Evolutionary conservation across 345 rosid genomes (phyloP), one percentile per base, ranked within the genome.

Genomic region (Eucalyptus regnans): DNA sequence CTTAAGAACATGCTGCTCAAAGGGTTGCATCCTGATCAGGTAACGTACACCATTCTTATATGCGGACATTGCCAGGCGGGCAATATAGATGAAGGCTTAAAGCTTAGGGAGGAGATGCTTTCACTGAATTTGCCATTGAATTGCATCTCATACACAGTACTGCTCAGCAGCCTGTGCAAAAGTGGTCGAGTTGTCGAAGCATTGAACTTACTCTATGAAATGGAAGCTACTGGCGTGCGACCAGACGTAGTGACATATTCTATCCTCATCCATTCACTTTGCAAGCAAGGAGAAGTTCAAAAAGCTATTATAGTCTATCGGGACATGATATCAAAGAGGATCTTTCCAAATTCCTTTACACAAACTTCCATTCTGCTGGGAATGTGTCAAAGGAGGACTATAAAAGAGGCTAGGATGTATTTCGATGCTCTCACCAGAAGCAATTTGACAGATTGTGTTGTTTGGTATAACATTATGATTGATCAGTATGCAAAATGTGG

Each of bases 111-210:
- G 86, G 94, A 93, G 93, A 93, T 97, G 94, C 91, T 93, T 86
- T 95, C 96, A 50, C 89, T 29, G 84, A 96, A 95, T 86, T 86
- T 95, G 64, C 94, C 91, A 89, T 76, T 94, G 88, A 91, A 88
- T 90, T 76, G 81, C 76, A 88, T 95, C 90, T 92, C 93, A 25
- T 94, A 91, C 88, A 92, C 95, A 90, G 93, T 91, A 58, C 89
- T 96, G 90, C 94, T 96, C 84, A 90, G 96, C 90, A 93, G 96
- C 91, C 90, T 96, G 91, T 95, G 98, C 91, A 95, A 94, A 94
- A 89, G 91, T 79, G 96, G 93, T 88, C 89, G 91, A 64, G 90
- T 93, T 58, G 89, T 89, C 20, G 95, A 93, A 91, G 98, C 97
- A 50, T 88, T 93, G 91, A 86, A 86, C 48, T 91, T 97, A 49